A percentile compares a stretch with the other conserved stretches of the same genome.
Evolutionary conservation across 805 yeast genomes (phyloP).

Genomic region (Tetrapisispora arboricola): DNA sequence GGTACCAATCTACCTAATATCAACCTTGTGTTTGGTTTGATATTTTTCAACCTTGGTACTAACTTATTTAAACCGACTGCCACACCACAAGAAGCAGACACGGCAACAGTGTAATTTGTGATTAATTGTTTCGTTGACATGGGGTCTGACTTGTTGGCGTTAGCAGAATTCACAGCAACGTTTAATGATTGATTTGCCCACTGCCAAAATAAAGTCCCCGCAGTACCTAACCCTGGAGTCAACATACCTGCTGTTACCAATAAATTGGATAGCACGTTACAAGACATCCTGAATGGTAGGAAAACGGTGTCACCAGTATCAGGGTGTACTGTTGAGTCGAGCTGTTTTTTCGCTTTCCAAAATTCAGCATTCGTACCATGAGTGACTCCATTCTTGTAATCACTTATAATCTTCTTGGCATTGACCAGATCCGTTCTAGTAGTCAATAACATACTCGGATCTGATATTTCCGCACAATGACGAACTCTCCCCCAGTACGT

Average conservation of each 20-base stretch:
- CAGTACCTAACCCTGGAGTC: slow-evolving; percentile 83
- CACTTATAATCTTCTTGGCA: slow-evolving; percentile 58
- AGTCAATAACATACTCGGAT: slow-evolving; percentile 80
- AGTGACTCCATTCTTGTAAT: slow-evolving; percentile 59
- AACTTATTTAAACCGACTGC: slow-evolving; percentile 86
- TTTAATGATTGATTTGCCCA: slow-evolving; percentile 93
- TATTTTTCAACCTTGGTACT: slow-evolving; percentile 70
- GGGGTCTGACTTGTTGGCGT: slow-evolving; percentile 92
- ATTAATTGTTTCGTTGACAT: slow-evolving; percentile 67
- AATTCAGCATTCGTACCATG: slow-evolving; percentile 63
- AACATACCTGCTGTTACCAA: slow-evolving; percentile 97
- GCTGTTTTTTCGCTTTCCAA: slow-evolving; percentile 78
- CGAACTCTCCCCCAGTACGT: slow-evolving; percentile 91
- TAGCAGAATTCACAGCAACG: slow-evolving; percentile 94
- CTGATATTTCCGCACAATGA: slow-evolving; percentile 88
- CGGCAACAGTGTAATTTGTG: slow-evolving; percentile 78
- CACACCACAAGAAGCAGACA: slow-evolving; percentile 87
- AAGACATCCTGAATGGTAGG: slow-evolving; percentile 94
- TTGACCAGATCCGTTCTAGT: slow-evolving; percentile 49
- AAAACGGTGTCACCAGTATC: slow-evolving; percentile 91
- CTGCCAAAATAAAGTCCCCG: slow-evolving; percentile 95
- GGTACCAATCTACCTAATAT: slow-evolving; percentile 85
- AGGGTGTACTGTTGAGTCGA: slow-evolving; percentile 92
- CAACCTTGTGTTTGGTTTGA: slow-evolving; percentile 61
- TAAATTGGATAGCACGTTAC: slow-evolving; percentile 84